Conservation (phyloP, 1,139 yeast genomes). For the Diutina catenulata region DNA sequence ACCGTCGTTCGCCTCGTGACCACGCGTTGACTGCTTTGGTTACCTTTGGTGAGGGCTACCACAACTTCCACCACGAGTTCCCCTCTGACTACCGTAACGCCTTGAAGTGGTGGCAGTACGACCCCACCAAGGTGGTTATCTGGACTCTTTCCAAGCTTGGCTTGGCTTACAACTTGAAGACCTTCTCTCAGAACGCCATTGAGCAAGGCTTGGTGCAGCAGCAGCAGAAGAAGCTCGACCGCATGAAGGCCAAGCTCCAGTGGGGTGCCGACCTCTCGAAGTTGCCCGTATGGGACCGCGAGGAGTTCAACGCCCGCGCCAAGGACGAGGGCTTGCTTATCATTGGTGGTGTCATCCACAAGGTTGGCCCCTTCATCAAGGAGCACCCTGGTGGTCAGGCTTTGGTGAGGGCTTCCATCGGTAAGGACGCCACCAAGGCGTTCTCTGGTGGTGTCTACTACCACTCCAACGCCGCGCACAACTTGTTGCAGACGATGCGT, state of each 20-base stretch:
- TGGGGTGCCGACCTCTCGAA: constrained; percentile 88
- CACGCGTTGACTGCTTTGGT: constrained; percentile 89
- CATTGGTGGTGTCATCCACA: constrained; percentile 91
- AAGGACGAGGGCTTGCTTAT: constrained; percentile 51
- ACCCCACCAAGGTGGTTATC: constrained; percentile 84
- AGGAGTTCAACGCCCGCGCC: constrained; percentile 64
- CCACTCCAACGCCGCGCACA: constrained; percentile 97
- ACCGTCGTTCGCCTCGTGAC: constrained; percentile 94
- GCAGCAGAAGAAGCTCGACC: constrained; percentile 87
- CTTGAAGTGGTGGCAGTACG: constrained; percentile 96
- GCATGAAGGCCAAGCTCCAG: constrained; percentile 62
- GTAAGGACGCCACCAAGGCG: constrained; percentile 94
- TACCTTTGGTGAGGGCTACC: constrained; percentile 98
- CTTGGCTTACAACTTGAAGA: constrained; percentile 81
- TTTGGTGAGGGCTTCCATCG: constrained; percentile 71
- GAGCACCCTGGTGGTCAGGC: constrained; percentile 99
- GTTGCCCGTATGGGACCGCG: constrained; percentile 86
- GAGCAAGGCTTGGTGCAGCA: constrained; percentile 86
- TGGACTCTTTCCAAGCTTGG: constrained; percentile 67
- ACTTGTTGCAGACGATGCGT: constrained; percentile 89
- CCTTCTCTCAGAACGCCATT: constrained; percentile 88
- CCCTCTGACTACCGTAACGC: constrained; percentile 98
- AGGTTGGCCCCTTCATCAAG: constrained; percentile 70
- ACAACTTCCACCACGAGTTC: constrained; percentile 98
- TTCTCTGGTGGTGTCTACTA: constrained; percentile 97